phyloP scores from a whole-genome alignment of 306 rosid genomes.

The Dalbergia cultrata region DNA sequence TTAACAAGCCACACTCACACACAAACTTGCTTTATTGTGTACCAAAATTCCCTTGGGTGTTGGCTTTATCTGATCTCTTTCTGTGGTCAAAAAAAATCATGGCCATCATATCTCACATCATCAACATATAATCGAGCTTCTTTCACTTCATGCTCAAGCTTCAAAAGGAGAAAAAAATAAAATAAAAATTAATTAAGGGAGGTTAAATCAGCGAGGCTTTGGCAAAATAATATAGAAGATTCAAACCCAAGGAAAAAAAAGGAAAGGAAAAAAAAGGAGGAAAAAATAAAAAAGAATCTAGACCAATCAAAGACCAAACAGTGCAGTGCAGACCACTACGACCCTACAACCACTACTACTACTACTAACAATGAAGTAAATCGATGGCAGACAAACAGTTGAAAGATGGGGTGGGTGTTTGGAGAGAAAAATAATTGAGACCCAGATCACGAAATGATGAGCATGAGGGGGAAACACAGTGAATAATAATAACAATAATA shows the following conservation, averaged over 20 bases:
- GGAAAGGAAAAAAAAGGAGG: not conserved
- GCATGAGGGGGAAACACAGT: not conserved
- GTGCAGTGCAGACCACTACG: constrained; percentile 38
- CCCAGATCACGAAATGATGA: constrained; percentile 43
- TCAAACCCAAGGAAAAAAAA: constrained; percentile 1
- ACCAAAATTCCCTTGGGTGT: constrained; percentile 7
- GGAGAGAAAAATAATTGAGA: constrained; percentile 43
- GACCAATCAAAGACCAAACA: constrained; percentile 56
- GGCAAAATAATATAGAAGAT: constrained; percentile 44
- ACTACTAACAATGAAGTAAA: constrained; percentile 20
- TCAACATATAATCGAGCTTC: constrained; percentile 57
- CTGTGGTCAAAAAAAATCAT: constrained; percentile 68
- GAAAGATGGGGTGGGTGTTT: constrained; percentile 39
- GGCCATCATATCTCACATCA: constrained; percentile 63
- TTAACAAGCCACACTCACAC: constrained; percentile 34
- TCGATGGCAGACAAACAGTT: constrained; percentile 39
- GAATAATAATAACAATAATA: not conserved
- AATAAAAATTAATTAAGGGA: too few species aligned
- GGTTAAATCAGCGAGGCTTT: constrained; percentile 52
- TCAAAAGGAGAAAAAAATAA: constrained; percentile 34
- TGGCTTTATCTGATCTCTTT: constrained; percentile 62
- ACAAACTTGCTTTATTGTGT: constrained; percentile 45
- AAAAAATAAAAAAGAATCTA: constrained; percentile 10
- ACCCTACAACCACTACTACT: not conserved
- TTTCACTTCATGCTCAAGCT: constrained; percentile 63